Percentiles rank a stretch among this genome's conserved stretches.
phyloP scores from a whole-genome alignment of 495 filamentous ascomycete genomes.

The Wilcoxina mikolae region DNA sequence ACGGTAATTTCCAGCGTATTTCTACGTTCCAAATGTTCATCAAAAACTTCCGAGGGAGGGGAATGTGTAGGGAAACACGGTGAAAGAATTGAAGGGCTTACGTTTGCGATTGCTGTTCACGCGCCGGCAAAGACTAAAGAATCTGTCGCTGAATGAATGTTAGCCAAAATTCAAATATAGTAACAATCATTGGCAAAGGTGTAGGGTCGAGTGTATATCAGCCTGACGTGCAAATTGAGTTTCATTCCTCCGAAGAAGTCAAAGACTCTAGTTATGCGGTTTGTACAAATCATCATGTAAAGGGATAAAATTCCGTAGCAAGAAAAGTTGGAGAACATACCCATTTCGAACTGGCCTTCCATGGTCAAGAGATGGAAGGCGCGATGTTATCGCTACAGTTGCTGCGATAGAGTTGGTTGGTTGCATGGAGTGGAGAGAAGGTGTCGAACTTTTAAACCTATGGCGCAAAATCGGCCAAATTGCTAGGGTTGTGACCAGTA shows the following conservation, averaged over 20 bases:
- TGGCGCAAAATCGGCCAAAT: not conserved
- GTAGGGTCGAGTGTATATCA: constrained; percentile 46
- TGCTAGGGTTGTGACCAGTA: not conserved
- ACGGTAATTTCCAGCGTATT: constrained; percentile 99
- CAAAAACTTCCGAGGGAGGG: constrained; percentile 36
- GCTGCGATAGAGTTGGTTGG: not conserved
- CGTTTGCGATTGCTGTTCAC: not conserved
- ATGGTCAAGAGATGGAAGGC: not conserved
- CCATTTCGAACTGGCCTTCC: not conserved
- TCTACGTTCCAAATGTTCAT: constrained; percentile 54
- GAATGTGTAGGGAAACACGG: constrained; percentile 9
- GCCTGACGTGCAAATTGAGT: constrained; percentile 98
- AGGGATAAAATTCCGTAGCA: constrained; percentile 10
- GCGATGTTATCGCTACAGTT: not conserved
- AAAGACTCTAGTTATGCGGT: constrained; percentile 99
- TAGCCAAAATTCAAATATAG: not conserved
- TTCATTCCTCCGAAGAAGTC: constrained; percentile 80
- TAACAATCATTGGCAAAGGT: not conserved
- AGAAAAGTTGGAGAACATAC: constrained; percentile 2
- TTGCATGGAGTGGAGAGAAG: not conserved
- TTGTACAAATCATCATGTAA: constrained; percentile 61
- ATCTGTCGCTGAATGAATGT: constrained; percentile 1
- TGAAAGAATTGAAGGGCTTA: not conserved
- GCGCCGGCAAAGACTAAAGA: not conserved
- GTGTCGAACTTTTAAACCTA: not conserved